These are phyloP conservation scores for Dothideomycetes sp. DNA, from an alignment of 2,329 filamentous ascomycete species.

Conservation along the genomic window DNA sequence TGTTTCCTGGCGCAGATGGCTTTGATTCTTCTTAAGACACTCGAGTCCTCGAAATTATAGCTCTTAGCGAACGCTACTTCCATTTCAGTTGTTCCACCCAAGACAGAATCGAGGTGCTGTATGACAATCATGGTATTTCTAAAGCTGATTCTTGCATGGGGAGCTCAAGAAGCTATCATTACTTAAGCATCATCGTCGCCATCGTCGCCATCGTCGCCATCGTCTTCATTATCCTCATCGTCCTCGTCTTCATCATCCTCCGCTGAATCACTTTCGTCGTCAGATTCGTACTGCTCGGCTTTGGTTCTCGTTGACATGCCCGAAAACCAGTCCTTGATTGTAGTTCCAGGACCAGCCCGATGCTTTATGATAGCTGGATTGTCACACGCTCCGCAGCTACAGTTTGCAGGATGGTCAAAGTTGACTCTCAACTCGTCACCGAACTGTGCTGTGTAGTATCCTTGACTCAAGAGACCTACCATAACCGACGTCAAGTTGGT, in stretches of 20 bases:
- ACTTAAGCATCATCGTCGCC: not conserved
- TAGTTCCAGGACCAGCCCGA: slow-evolving; percentile 7
- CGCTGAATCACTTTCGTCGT: not conserved
- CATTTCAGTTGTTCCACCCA: no score
- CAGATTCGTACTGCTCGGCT: not conserved
- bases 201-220: not conserved
- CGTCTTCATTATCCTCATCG: not conserved
- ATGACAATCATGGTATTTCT: not conserved
- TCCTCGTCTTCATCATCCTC: not conserved
- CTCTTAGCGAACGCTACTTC: no score
- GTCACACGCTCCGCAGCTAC: no score
- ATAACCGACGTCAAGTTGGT: slow-evolving; percentile 5
- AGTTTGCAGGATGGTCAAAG: slow-evolving; percentile 1
- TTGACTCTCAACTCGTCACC: not conserved
- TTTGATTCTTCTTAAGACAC: no score
- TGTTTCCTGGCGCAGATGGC: no score
- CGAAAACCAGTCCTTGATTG: slow-evolving; percentile 4
- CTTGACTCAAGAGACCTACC: not conserved
- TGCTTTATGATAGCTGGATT: no score
- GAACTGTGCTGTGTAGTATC: not conserved
- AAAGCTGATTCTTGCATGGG: no score
- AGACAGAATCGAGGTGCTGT: not conserved
- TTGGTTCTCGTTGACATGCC: not conserved
- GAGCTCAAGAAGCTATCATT: no score
- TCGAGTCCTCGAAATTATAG: no score